Base-by-base conservation (phyloP, 2,329 filamentous ascomycete species). In the Pseudomassariella vexata region DNA sequence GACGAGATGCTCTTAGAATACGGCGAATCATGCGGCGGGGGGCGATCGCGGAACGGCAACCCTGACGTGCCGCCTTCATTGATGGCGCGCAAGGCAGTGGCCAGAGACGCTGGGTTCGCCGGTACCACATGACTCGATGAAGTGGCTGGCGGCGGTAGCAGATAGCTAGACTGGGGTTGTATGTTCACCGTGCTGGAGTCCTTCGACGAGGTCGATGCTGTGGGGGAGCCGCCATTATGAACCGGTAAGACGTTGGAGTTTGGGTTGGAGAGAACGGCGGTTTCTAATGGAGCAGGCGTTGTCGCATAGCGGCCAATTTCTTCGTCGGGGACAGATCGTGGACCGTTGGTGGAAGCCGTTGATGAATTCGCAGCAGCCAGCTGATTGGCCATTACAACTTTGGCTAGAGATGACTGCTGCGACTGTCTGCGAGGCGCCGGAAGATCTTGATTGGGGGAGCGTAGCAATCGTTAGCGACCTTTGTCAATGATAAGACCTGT, bases 1-100 rank as follows among this genome's bases (percentile, higher is more conserved):
- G 74, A 78, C 11, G 66, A 66, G 36, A 73, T 63, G 49, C 73
- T 78, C 40, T 69, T 66, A 34, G 70, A 64, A 44, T 73, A 69
- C 14, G 71, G 68, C 26, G 73, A 73, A 44, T 73, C 72, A 32
- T 72, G 70, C 22, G 53, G 37, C 31, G 51, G 37, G 15, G 36
- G 44, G 30, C 35, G 42, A 40, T 49, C 48, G 28, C 53, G 51
- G 23, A 56, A 40, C 12, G 49, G 37, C 18, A 43, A 34, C 27
- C 37, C 39, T 32, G 23, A 28, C n/a, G 42, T 41, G 32, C 64
- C 63, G 42, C 62, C 47, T 38, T 66, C 59, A 41, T 64, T 62
- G 41, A 68, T 56, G 39, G 55, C 59, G 39, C 56, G 57, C 28
- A 67, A 39, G 18, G 63, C 62, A 29, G 55, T 57, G 31, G 63